phyloP scores from a whole-genome alignment of 306 rosid species.

The Hippophae gyantsensis region DNA sequence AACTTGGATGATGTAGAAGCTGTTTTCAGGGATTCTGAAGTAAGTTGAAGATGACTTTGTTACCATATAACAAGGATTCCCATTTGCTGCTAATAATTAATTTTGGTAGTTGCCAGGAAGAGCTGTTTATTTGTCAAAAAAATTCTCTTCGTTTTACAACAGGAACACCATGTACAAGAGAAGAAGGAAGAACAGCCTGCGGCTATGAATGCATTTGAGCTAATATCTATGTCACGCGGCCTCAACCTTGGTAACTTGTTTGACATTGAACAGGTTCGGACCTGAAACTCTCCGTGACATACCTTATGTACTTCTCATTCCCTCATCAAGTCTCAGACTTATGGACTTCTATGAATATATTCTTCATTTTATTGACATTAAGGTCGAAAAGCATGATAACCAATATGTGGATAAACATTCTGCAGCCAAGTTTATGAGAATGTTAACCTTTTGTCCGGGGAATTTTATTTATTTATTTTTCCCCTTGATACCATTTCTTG shows the following conservation, averaged over 20 bases:
- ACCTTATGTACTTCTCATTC: neutral
- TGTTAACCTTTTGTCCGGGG: too few species aligned
- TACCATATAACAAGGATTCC: too few species aligned
- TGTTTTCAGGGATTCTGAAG: slow-evolving; percentile 88
- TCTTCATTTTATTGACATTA: too few species aligned
- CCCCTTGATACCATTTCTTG: neutral
- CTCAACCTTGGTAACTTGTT: slow-evolving; percentile 89
- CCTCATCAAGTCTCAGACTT: neutral
- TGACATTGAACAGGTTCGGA: slow-evolving; percentile 76
- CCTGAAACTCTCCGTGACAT: slow-evolving; percentile 5
- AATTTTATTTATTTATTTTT: neutral
- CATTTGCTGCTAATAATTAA: too few species aligned
- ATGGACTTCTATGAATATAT: neutral
- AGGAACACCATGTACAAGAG: slow-evolving; percentile 93
- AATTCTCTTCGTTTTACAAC: slow-evolving; percentile 19
- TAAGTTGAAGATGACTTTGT: slow-evolving; percentile 33
- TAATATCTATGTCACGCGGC: slow-evolving; percentile 93
- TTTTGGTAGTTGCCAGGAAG: too few species aligned
- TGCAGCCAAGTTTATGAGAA: too few species aligned
- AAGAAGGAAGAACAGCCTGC: slow-evolving; percentile 93
- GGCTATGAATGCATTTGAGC: slow-evolving; percentile 87
- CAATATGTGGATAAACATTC: too few species aligned
- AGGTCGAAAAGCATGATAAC: too few species aligned
- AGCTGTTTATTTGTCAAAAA: neutral
- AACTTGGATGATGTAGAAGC: slow-evolving; percentile 96